Conservation (phyloP, 352 stramenopile species). For the Phytophthora lateralis region DNA sequence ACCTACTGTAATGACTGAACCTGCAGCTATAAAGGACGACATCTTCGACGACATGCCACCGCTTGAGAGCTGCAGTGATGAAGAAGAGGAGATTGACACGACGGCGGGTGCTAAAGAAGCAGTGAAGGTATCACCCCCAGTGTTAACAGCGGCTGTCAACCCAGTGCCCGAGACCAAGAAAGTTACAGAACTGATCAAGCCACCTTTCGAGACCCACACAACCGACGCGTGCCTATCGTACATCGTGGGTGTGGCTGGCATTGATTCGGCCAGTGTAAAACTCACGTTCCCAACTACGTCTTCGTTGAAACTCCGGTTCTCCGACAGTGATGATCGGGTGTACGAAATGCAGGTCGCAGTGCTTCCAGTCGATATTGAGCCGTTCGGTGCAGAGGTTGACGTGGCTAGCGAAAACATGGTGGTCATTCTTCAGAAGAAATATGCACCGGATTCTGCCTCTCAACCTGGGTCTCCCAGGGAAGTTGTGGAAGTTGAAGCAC, state of each 20-base stretch:
- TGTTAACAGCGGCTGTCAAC: slow-evolving; percentile 1
- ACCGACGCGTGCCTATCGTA: slow-evolving; percentile 56
- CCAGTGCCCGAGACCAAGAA: neutral
- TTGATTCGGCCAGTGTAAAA: slow-evolving; percentile 46
- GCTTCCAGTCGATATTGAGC: slow-evolving; percentile 39
- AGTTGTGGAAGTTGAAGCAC: neutral
- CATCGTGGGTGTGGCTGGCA: slow-evolving; percentile 45
- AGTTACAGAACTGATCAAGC: slow-evolving; percentile 9
- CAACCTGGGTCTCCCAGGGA: neutral
- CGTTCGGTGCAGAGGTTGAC: slow-evolving; percentile 41
- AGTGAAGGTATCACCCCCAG: neutral
- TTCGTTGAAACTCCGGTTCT: slow-evolving; percentile 46
- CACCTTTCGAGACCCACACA: slow-evolving; percentile 49
- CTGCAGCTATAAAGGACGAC: slow-evolving; percentile 21
- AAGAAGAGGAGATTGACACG: slow-evolving; percentile 34
- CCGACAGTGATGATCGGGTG: slow-evolving; percentile 1
- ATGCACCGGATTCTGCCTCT: neutral
- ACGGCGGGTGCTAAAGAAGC: slow-evolving; percentile 16
- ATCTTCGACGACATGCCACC: slow-evolving; percentile 56
- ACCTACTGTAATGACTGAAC: slow-evolving; percentile 15
- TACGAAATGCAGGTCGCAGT: slow-evolving; percentile 47
- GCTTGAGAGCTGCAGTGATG: slow-evolving; percentile 62
- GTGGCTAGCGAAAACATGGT: slow-evolving; percentile 78
- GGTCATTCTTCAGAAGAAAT: slow-evolving; percentile 62
- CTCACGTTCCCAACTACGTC: slow-evolving; percentile 42